A percentile compares a stretch with the other conserved stretches of the same genome.
These are phyloP conservation scores for Lachancea sp. DNA, from an alignment of 805 yeast species.

Conservation along the genomic window DNA sequence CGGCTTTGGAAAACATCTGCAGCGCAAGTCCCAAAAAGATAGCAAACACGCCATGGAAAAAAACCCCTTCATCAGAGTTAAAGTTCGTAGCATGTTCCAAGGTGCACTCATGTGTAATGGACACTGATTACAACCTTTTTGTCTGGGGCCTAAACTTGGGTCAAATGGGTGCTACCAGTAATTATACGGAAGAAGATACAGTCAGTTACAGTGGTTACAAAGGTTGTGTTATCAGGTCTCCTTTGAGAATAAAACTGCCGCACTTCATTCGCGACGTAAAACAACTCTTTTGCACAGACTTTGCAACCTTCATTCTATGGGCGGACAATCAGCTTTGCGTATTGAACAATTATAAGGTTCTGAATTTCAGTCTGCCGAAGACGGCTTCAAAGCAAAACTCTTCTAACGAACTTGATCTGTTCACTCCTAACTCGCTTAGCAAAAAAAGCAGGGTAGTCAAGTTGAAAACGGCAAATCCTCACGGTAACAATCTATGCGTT, in stretches of 20 bases:
- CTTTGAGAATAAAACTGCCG: slow-evolving; percentile 18
- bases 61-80: slow-evolving; percentile 19
- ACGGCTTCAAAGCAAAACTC: slow-evolving; percentile 20
- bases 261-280: slow-evolving; percentile 34
- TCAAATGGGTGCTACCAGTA: slow-evolving; percentile 54
- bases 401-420: slow-evolving; percentile 26
- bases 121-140: slow-evolving; percentile 41
- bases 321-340: slow-evolving; percentile 55
- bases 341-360: slow-evolving; percentile 50
- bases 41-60: slow-evolving; percentile 15
- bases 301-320: slow-evolving; percentile 60
- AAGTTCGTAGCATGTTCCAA: slow-evolving; percentile 55
- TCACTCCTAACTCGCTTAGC: slow-evolving; percentile 33
- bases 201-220: slow-evolving; percentile 39
- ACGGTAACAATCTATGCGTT: slow-evolving; percentile 42
- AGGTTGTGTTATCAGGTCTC: slow-evolving; percentile 28
- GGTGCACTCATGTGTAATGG: slow-evolving; percentile 58
- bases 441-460: slow-evolving; percentile 28
- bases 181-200: slow-evolving; percentile 39
- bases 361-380: slow-evolving; percentile 40
- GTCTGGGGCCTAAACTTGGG: slow-evolving; percentile 81
- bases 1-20: slow-evolving; percentile 19
- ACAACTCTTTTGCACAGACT: slow-evolving; percentile 58
- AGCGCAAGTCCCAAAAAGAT: slow-evolving; percentile 25
- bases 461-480: slow-evolving; percentile 26